Base-by-base conservation (phyloP, 2,329 filamentous ascomycete genomes). In the Pseudocercospora crystallina region DNA sequence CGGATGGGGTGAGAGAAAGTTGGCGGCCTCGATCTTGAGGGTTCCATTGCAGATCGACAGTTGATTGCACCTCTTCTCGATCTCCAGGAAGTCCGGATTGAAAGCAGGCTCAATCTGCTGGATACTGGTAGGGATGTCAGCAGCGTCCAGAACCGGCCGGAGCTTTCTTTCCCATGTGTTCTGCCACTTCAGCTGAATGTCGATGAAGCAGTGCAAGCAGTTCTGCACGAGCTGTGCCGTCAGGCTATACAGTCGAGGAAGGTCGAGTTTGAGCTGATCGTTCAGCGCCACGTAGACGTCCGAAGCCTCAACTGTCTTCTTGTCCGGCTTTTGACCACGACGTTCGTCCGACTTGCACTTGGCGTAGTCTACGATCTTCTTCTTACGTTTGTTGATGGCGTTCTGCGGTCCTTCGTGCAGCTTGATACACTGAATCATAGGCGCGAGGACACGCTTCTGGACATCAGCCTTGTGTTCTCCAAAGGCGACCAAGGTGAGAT, bases 211-310 rank as follows among this genome's bases (percentile, higher is more conserved):
- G 50, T 81, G 82, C 37, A 96, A 78, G 62, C 89, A 92, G 17
- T 87, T 85, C 62, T 90, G 88, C 62, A 94, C 90, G 54, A 96
- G 76, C 62, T 85, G 87, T 55, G 89, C 89, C 1, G 92, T 96
- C 57, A 94, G 74, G 7, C 76, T 73, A 44, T 94, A 95, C 12
- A 99, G 79, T 66, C 85, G 85, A 1, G 92, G 92, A 40, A 99
- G 79, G 67, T 97, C 92, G 59, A 92, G 87, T 71, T 96, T 96
- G 53, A 97, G 78, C 0, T 92, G 90, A 56, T 96, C 89, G 65
- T 97, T 97, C 53, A 99, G 77, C 7, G 90, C 90, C 35, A 89
- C 81, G 69, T 96, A 99, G 66, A 95, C 87, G 64, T 96, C 90
- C 14, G 90, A 89, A 34, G 87, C 82, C 61, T 95, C 90, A 12